Percentiles rank a stretch among this genome's conserved stretches.
Conservation (phyloP, 352 stramenopile species). For the Phytophthora sp. region DNA sequence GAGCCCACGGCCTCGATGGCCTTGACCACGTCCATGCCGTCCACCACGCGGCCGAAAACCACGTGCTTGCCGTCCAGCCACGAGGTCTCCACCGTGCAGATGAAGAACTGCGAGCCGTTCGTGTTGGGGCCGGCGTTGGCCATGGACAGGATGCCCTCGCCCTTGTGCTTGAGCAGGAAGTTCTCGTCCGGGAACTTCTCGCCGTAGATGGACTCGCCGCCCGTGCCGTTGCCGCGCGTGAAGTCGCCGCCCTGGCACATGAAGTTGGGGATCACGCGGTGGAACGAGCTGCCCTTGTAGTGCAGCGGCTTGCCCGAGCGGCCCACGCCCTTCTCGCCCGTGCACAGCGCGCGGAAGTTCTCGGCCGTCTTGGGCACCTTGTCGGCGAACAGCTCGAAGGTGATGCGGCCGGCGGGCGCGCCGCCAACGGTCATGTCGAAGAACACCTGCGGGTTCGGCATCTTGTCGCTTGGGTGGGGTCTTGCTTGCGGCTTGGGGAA, state of each 20-base stretch:
- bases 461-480: conserved; percentile 34
- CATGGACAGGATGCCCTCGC: conserved; percentile 95
- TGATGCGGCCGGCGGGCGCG: conserved; percentile 90
- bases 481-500: conserved; percentile 42
- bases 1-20: conserved; percentile 96
- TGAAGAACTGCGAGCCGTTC: conserved; percentile 98
- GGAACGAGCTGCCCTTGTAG: conserved; percentile 91
- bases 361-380: conserved; percentile 95
- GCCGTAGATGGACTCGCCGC: conserved; percentile 96
- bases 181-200: conserved; percentile 97
- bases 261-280: conserved; percentile 94
- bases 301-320: conserved; percentile 80
- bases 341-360: conserved; percentile 99
- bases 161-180: conserved; percentile 93
- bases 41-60: conserved; percentile 95
- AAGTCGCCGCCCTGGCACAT: conserved; percentile 99
- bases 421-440: conserved; percentile 98
- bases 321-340: conserved; percentile 95
- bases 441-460: conserved; percentile 95
- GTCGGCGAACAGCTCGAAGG: conserved; percentile 86
- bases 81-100: conserved; percentile 91
- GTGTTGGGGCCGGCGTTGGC: conserved; percentile 96
- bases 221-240: conserved; percentile 91
- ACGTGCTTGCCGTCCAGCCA: conserved; percentile 94
- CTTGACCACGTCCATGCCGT: conserved; percentile 98